Evolutionary conservation across 202 grass and related monocot species (phyloP), one percentile per base, ranked within the genome.

Genomic region (Cymbopogon flexuosus): DNA sequence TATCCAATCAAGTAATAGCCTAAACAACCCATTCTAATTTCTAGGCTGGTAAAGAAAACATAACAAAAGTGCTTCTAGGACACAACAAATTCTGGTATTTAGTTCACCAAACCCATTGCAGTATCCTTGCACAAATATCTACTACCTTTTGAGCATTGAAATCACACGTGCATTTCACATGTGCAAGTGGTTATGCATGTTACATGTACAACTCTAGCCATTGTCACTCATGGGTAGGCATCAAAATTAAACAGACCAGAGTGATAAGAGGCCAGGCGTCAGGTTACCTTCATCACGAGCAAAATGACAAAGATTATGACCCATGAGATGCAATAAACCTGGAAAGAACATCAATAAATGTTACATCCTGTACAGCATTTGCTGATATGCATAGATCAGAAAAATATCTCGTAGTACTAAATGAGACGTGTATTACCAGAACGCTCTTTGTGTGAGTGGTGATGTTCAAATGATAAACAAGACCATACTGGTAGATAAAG

Each of bases 301-400:
- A 98, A 89, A 45, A 98, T 86, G n/a, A 86, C 60, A 65, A 95
- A 90, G 85, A 98, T 95, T 78, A 98, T 90, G 19, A 98, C 88
- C 95, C 95, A 98, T 62, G 95, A 98, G 78, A 92, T 40, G 81
- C 88, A 91, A 90, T 98, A 98, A 65, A 98, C 92, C 95, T 98
- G 79, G 62, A 90, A 91, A 82, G 52, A 34, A 2, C 29, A 79
- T 76, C 21, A 77, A 60, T 65, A 4, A 81, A 18, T 24, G 13
- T 54, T 77, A 51, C 18, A 65, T 65, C 19, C 14, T 33, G 30
- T 33, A 40, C 49, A 80, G 19, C 16, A 77, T 72, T 84, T 72
- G 18, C 29, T 51, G 42, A 84, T 62, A 89, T 46, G 31, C 2
- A 9, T 42, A 62, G 77, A 77, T 23, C 35, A 73, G 62, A 73